Evolutionary conservation across 768 basidiomycete genomes (phyloP), one percentile per base, ranked within the genome.

Genomic region (Russula sp.): DNA sequence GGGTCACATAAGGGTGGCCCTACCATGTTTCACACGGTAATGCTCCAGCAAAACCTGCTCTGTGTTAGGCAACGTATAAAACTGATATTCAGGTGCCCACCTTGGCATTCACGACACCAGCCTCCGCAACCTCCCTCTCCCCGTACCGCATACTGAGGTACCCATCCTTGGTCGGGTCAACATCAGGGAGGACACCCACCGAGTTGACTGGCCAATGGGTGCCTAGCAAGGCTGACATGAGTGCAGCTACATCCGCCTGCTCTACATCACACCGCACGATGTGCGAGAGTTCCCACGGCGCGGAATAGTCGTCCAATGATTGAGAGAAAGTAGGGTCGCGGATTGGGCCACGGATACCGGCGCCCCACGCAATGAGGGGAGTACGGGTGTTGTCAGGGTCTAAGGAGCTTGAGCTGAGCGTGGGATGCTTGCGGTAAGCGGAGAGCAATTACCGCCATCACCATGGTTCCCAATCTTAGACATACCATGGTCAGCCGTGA

Each of bases 401-500:
- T 91, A 62, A 13, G 53, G 34, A 47, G 48, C 35, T 32, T n/a
- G 27, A 53, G 40, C 62, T 58, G 51, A 31, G 49, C 22, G 54
- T 45, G 18, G 49, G 53, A 55, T 57, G 34, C 9, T 42, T 49
- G 42, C 52, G 34, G 20, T n/a, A 48, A 55, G 54, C 8, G 53
- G 49, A 62, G 53, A 67, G 68, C 57, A 72, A 77, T 71, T 69
- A 88, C 89, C 85, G 42, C 92, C 92, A 64, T 94, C 92, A 4
- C 92, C 92, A 62, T 94, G 92, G 70, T 93, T 94, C 13, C 92
- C 92, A 58, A 91, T 87, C 37, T 78, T 82, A 4, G 88, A 89
- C 92, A 94, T 94, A 9, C 92, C 92, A 70, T 94, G 92, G 72
- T 94, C 92, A 0, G 92, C 89, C 2, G 89, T 94, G 71, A 91